phyloP scores from a whole-genome alignment of 2,329 filamentous ascomycete genomes.

The Paradendryphiella salina region DNA sequence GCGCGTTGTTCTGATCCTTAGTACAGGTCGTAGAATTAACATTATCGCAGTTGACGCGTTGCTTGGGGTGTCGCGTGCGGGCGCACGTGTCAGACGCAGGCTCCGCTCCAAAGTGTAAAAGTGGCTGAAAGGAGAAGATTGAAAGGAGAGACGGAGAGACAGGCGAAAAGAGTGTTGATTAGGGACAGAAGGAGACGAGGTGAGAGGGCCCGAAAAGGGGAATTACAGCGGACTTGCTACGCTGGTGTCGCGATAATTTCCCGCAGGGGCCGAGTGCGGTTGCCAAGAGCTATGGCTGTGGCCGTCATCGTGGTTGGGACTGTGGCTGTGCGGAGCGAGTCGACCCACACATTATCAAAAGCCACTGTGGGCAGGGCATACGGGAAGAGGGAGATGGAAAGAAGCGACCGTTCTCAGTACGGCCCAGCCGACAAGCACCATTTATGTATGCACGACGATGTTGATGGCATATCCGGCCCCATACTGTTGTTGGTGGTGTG shows the following conservation, averaged over 20 bases:
- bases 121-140: conserved; percentile 15
- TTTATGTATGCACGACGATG: too few species aligned
- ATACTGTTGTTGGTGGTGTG: conserved; percentile 6
- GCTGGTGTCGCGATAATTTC: conserved; percentile 10
- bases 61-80: conserved; percentile 28
- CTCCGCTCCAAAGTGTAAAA: conserved; percentile 11
- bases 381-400: too few species aligned
- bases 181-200: background rate
- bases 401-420: too few species aligned
- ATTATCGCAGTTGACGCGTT: conserved; percentile 30
- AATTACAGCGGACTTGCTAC: conserved; percentile 9
- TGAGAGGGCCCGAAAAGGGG: conserved; percentile 4
- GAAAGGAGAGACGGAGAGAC: conserved; percentile 20
- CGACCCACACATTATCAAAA: too few species aligned
- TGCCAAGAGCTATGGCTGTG: background rate
- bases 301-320: background rate
- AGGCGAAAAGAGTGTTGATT: conserved; percentile 8
- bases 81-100: conserved; percentile 23
- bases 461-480: background rate
- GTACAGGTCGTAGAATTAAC: conserved; percentile 36
- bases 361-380: too few species aligned
- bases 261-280: conserved; percentile 7
- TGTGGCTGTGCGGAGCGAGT: too few species aligned
- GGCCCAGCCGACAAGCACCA: too few species aligned
- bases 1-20: conserved; percentile 21